Base-by-base conservation (phyloP, 306 rosid species). In the Potentilla sterilis region DNA sequence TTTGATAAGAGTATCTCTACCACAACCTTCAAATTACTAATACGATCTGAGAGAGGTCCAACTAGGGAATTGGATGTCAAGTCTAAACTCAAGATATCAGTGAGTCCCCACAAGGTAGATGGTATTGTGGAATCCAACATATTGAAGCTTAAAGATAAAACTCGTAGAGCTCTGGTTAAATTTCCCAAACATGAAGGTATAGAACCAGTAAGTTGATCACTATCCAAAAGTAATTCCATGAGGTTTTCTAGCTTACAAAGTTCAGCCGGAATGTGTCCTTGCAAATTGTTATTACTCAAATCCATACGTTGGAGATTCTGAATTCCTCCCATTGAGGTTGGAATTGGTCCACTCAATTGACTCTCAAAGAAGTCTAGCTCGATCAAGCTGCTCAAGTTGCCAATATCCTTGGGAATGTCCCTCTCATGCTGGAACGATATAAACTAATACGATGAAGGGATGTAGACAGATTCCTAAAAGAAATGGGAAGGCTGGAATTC, bases 131-230 rank as follows among this genome's bases (percentile, higher is more conserved):
- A 76, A 1, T 4, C 54, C 6, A 75, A 75, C 35, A 18, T 6
- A 64, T 75, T 75, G 48, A 46, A 75, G 11, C 3, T 3, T 44
- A 74, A 28, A 12, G 6, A 3, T 21, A 77, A 40, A 2, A 0
- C 1, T 57, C 48, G 68, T 1, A 69, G 59, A 11, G 49, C 22
- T 57, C 37, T 4, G 1, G 8, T 19, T 69, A 77, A 49, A 68
- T 69, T 58, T 0, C 59, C 68, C 14, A 77, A 13, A 19, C 80
- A 77, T 1, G 70, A 2, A 15, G 75, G 80, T 16, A 77, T 46
- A 2, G 63, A 41, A 24, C 75, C 70, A 18, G 35, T 43, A 5
- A 77, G 51, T 19, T 77, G 75, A 46, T 52, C 54, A 2, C 12
- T 3, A 40, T 5, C 1, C 35, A 54, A 0, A 21, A 0, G 0